These are phyloP conservation scores for Vitis hybrid DNA, from an alignment of 177 flowering plant species.

Conservation along the genomic window DNA sequence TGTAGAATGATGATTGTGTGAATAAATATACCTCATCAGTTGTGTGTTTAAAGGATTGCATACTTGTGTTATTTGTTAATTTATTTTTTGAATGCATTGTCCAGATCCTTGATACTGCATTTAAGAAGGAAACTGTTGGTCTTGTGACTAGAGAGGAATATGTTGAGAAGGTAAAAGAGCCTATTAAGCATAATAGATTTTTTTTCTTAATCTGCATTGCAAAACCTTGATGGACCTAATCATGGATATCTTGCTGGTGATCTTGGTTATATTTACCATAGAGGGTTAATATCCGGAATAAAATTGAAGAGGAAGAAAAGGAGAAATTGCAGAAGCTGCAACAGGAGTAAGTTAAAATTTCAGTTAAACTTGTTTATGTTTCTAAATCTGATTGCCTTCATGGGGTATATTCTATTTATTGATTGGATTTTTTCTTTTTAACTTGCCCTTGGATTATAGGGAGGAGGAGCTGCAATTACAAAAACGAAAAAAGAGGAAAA, in stretches of 20 bases:
- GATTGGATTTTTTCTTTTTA: neutral
- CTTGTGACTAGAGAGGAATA: slow-evolving; percentile 90
- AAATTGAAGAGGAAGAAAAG: slow-evolving; percentile 96
- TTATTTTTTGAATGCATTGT: slow-evolving; percentile 2
- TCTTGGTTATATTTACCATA: slow-evolving; percentile 9
- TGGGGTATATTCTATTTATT: neutral
- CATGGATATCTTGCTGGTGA: neutral
- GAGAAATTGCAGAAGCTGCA: slow-evolving; percentile 94
- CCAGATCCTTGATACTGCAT: slow-evolving; percentile 94
- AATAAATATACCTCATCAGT: too few relatives aligned
- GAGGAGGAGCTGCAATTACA: slow-evolving; percentile 87
- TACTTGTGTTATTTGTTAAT: neutral
- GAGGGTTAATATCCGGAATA: slow-evolving; percentile 89
- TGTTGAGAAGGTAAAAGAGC: slow-evolving; percentile 78
- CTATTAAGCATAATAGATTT: neutral
- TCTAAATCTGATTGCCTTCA: neutral
- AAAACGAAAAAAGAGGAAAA: slow-evolving; percentile 84
- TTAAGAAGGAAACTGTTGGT: slow-evolving; percentile 98
- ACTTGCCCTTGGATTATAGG: slow-evolving; percentile 27
- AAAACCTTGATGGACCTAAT: neutral
- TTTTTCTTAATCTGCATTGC: neutral
- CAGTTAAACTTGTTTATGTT: neutral
- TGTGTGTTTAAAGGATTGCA: too few relatives aligned
- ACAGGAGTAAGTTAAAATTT: slow-evolving; percentile 69
- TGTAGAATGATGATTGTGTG: too few relatives aligned